Evolutionary conservation across 1,284 basidiomycete species (phyloP).

Genomic region (Pseudozyma hubeiensis): DNA sequence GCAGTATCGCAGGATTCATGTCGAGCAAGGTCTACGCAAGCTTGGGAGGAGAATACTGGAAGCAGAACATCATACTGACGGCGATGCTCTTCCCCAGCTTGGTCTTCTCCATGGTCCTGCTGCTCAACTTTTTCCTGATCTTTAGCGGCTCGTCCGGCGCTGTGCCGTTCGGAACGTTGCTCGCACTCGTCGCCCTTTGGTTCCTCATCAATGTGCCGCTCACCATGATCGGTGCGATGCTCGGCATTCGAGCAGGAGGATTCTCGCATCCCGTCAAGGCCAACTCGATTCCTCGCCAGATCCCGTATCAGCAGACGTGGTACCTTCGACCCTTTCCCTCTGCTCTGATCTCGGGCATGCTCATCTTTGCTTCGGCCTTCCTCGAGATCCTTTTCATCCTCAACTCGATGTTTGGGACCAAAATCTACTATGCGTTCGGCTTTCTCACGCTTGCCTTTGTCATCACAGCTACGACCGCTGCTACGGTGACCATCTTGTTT

Average conservation of each 20-base stretch:
- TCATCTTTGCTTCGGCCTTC: constrained; percentile 96
- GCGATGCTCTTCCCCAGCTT: constrained; percentile 89
- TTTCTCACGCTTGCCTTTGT: constrained; percentile 89
- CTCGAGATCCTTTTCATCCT: constrained; percentile 95
- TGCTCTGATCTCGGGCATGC: constrained; percentile 84
- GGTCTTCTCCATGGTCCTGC: constrained; percentile 66
- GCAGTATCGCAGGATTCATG: constrained; percentile 88
- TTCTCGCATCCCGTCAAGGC: constrained; percentile 85
- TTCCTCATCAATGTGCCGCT: constrained; percentile 91
- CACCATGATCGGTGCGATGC: constrained; percentile 73
- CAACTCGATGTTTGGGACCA: constrained; percentile 90
- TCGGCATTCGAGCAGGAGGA: constrained; percentile 88
- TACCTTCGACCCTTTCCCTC: constrained; percentile 74
- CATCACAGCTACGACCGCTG: constrained; percentile 77
- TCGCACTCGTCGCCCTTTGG: constrained; percentile 91
- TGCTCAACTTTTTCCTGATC: constrained; percentile 73
- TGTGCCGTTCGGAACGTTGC: constrained; percentile 92
- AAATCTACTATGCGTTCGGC: constrained; percentile 75
- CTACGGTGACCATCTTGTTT: constrained; percentile 62
- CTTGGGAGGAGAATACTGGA: constrained; percentile 82
- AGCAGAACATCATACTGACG: constrained; percentile 86
- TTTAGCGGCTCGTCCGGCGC: constrained; percentile 89
- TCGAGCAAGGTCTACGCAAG: constrained; percentile 86
- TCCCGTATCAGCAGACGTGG: constrained; percentile 68
- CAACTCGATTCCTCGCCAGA: constrained; percentile 82